A percentile compares a stretch with the other conserved stretches of the same genome.
Conservation (phyloP, 2,329 filamentous ascomycete species). For the Volutella citrinella region DNA sequence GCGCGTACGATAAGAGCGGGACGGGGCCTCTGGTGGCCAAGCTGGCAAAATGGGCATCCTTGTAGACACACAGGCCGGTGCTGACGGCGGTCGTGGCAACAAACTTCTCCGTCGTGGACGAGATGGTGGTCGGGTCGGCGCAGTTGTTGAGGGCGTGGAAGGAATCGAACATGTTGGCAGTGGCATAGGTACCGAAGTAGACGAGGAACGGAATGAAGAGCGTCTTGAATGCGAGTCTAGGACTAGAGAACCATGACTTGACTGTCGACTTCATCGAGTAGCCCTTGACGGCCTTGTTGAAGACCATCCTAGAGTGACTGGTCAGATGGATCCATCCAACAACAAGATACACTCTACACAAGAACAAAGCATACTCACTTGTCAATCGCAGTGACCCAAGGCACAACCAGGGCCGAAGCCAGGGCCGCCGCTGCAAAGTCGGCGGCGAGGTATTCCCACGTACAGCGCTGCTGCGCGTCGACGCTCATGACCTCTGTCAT, state of each 20-base stretch:
- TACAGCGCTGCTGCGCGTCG: conserved; percentile 20
- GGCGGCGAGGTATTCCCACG: conserved; percentile 22
- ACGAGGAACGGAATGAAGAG: conserved; percentile 23
- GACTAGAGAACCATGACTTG: conserved; percentile 19
- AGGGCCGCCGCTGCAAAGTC: conserved; percentile 20
- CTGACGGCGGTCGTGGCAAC: conserved; percentile 20
- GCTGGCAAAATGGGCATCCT: conserved; percentile 22
- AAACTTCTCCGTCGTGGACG: conserved; percentile 20
- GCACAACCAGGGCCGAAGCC: conserved; percentile 22
- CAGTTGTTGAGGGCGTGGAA: conserved; percentile 17
- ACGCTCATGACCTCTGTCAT: conserved; percentile 23
- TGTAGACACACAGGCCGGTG: conserved; percentile 19
- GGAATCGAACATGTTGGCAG: conserved; percentile 23
- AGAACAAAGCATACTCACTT: conserved; percentile 13
- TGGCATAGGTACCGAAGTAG: conserved; percentile 25
- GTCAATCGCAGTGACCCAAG: conserved; percentile 25
- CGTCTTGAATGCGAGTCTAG: conserved; percentile 16
- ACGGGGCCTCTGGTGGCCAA: conserved; percentile 14
- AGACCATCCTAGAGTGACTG: conserved; percentile 12
- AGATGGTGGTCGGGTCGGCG: conserved; percentile 16
- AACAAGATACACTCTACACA: background rate
- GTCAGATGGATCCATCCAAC: conserved; percentile 3
- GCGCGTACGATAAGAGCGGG: conserved; percentile 18
- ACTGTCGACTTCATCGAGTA: conserved; percentile 19
- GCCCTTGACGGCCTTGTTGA: conserved; percentile 21